Percentiles rank a stretch among this genome's conserved stretches.
Conservation (phyloP, 2,329 filamentous ascomycete species). For the Phialocephala sp. region DNA sequence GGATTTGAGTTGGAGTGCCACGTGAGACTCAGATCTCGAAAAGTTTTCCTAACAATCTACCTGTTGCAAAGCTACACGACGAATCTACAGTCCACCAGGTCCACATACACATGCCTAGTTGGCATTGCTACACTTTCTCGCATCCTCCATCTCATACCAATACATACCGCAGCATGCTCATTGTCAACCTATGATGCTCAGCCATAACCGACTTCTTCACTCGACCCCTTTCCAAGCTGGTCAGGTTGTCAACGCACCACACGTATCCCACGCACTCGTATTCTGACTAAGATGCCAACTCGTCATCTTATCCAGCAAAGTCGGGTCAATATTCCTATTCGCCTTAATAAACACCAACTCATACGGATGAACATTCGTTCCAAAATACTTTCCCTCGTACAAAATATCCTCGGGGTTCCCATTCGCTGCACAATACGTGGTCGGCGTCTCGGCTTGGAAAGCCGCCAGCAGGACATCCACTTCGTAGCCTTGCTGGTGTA, state of each 20-base stretch:
- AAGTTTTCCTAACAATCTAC: no score
- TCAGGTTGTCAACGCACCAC: not conserved
- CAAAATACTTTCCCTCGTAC: constrained; percentile 17
- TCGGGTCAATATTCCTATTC: constrained; percentile 25
- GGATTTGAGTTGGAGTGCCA: no score
- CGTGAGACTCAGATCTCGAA: no score
- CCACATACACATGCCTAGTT: not conserved
- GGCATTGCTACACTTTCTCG: not conserved
- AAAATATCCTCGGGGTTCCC: constrained; percentile 19
- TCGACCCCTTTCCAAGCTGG: not conserved
- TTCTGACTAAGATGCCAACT: constrained; percentile 32
- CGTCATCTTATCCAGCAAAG: constrained; percentile 33
- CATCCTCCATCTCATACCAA: not conserved
- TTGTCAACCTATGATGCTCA: not conserved
- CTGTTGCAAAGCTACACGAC: not conserved
- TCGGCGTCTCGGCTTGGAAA: constrained; percentile 10
- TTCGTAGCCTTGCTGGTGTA: constrained; percentile 30
- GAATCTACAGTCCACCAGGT: not conserved
- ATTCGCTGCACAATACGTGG: constrained; percentile 5
- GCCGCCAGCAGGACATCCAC: constrained; percentile 19
- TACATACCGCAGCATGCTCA: not conserved
- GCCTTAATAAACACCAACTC: constrained; percentile 26
- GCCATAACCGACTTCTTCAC: not conserved
- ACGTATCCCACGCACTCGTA: constrained; percentile 35
- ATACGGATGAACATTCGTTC: constrained; percentile 23